Evolutionary conservation across 352 stramenopile genomes (phyloP).

Genomic region (Aphanomyces stellatus): DNA sequence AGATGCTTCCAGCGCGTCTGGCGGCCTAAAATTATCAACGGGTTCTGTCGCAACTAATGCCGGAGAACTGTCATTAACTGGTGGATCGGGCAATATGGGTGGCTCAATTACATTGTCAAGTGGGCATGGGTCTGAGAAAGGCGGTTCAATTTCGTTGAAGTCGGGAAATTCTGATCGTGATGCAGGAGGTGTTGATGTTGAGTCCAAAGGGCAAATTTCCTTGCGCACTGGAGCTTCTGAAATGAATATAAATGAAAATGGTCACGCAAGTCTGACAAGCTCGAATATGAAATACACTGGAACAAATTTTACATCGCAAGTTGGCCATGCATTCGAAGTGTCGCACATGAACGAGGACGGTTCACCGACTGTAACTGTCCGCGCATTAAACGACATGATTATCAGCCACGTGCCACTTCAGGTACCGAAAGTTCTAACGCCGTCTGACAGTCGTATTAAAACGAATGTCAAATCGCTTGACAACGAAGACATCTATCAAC

Average conservation of each 20-base stretch:
- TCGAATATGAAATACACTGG: not conserved
- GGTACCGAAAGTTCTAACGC: constrained; percentile 13
- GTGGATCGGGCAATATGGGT: not conserved
- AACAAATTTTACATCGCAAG: not conserved
- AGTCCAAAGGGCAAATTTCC: not conserved
- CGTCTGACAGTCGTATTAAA: constrained; percentile 73
- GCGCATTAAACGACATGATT: constrained; percentile 34
- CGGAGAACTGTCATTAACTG: not conserved
- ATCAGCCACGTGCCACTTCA: constrained; percentile 26
- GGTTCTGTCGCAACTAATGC: not conserved
- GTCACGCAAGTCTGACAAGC: not conserved
- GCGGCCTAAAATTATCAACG: not conserved
- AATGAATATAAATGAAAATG: not conserved
- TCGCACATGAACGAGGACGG: constrained; percentile 20
- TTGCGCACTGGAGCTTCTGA: not conserved
- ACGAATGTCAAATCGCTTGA: constrained; percentile 50
- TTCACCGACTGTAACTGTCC: constrained; percentile 30
- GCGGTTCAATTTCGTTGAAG: not conserved
- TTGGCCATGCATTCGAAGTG: not conserved
- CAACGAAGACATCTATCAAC: constrained; percentile 47
- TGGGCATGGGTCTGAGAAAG: not conserved
- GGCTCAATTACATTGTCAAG: not conserved
- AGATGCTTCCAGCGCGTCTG: not conserved
- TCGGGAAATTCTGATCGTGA: not conserved
- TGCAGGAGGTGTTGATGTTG: not conserved